Percentiles rank a stretch among this genome's conserved stretches.
These are phyloP conservation scores for Danielozyma ontarioensis DNA, from an alignment of 805 yeast genomes.

Conservation along the genomic window DNA sequence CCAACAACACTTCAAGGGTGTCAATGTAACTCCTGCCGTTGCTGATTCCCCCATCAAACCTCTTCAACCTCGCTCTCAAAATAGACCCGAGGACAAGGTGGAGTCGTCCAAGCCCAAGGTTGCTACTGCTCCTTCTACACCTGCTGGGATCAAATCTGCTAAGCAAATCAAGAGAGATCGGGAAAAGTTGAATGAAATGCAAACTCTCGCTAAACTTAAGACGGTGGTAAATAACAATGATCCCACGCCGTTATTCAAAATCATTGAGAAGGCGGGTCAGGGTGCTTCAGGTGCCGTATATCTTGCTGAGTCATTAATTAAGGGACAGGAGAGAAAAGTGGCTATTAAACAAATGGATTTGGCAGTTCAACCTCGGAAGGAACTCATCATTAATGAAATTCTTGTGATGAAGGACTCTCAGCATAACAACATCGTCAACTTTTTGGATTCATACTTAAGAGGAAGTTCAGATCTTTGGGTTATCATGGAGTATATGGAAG, in stretches of 20 bases:
- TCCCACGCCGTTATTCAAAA: slow-evolving; percentile 77
- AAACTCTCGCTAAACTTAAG: slow-evolving; percentile 73
- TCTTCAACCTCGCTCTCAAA: slow-evolving; percentile 16
- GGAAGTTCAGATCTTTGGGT: slow-evolving; percentile 88
- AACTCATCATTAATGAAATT: slow-evolving; percentile 91
- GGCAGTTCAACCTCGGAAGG: slow-evolving; percentile 88
- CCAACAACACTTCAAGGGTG: slow-evolving; percentile 7
- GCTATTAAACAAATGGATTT: slow-evolving; percentile 97
- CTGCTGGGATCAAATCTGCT: slow-evolving; percentile 23
- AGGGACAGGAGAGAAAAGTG: slow-evolving; percentile 55
- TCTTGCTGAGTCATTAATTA: slow-evolving; percentile 62
- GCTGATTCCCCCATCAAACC: slow-evolving; percentile 21
- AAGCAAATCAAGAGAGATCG: slow-evolving; percentile 37
- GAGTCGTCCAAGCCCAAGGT: slow-evolving; percentile 1
- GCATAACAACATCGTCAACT: slow-evolving; percentile 92
- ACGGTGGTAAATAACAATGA: slow-evolving; percentile 79
- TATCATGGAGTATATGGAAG: slow-evolving; percentile 99
- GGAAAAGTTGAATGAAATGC: slow-evolving; percentile 71
- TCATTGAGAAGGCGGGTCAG: slow-evolving; percentile 87
- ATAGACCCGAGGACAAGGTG: slow-evolving; percentile 2
- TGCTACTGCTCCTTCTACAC: slow-evolving; percentile 5
- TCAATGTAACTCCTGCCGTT: slow-evolving; percentile 5
- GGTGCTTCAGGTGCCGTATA: slow-evolving; percentile 98
- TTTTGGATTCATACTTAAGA: slow-evolving; percentile 81
- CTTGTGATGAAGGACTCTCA: slow-evolving; percentile 94